Evolutionary conservation across 345 rosid genomes (phyloP), one percentile per base, ranked within the genome.

Genomic region (Passiflora organensis): DNA sequence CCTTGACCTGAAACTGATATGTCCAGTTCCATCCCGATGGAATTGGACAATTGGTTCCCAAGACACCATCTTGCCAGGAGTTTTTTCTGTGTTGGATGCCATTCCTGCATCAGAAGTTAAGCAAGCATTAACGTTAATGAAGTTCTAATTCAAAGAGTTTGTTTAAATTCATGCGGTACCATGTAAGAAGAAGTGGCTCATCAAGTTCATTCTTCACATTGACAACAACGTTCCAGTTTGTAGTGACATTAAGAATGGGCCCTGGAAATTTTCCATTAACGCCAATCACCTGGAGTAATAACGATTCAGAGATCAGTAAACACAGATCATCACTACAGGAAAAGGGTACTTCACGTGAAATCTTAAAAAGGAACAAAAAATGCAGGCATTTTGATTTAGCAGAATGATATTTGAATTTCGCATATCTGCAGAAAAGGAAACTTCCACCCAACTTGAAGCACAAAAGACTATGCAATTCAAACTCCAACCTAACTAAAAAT

Each of bases 151-250:
- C 14, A 5, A 10, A 39, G 9, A 39, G 5, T 39, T 10, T 39
- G 12, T 14, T 39, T 39, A 39, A 14, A 10, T 39, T 6, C 17
- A n/a, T 32, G 32, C 1, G 2, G 47, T 79, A 86, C 96, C 96
- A 89, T 55, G 95, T 86, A 49, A 89, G 72, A 19, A 68, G 67
- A 34, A 68, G 32, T 25, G 73, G 73, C 49, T 68, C 73, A 14
- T 68, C 73, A 11, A 68, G 73, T 13, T 62, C 25, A 39, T 68
- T 68, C 67, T 62, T 68, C 55, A 68, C 73, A 62, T 68, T 68
- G 22, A 68, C 57, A 56, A 51, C 51, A 25, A 68, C 68, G 32
- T 68, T 68, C 73, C 73, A 68, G 34, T 62, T 68, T 6, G 73
- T 62, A 39, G 73, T 62, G 18, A 68, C 59, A 46, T 68, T 68